Evolutionary conservation across 1,284 basidiomycete genomes (phyloP).

Genomic region (Moesziomyces globuligerus): DNA sequence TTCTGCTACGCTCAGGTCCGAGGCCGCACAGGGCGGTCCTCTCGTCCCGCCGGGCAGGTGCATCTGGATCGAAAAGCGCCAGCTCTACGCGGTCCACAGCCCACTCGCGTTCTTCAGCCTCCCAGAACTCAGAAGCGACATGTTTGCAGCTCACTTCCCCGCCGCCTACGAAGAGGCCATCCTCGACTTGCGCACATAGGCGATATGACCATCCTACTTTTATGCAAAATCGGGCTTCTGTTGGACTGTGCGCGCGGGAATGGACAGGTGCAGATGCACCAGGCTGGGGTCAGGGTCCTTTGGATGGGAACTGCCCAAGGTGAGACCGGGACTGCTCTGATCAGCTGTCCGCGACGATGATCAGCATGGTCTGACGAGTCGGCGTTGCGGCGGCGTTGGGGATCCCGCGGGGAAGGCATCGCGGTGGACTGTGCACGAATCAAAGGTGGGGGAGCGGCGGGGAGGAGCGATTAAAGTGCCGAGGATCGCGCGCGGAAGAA

Average conservation of each 20-base stretch:
- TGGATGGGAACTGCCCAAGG: no score
- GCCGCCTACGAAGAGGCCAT: constrained; percentile 64
- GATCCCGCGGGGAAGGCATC: no score
- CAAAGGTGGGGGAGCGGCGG: no score
- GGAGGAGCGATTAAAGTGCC: no score
- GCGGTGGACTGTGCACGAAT: no score
- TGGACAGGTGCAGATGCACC: no score
- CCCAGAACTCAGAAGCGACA: constrained; percentile 53
- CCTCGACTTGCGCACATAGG: constrained; percentile 32
- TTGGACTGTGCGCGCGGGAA: background rate
- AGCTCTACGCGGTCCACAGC: constrained; percentile 54
- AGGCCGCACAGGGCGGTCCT: constrained; percentile 56
- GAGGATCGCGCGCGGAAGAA: no score
- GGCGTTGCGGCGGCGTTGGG: no score
- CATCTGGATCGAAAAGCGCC: constrained; percentile 55
- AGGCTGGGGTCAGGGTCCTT: no score
- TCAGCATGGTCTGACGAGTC: no score
- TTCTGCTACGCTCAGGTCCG: constrained; percentile 55
- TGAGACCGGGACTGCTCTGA: no score
- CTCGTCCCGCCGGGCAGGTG: constrained; percentile 60
- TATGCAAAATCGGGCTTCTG: background rate
- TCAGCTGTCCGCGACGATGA: no score
- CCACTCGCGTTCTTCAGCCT: constrained; percentile 63
- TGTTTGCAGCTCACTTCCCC: constrained; percentile 64
- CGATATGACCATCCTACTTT: background rate